These are phyloP conservation scores for Phytophthora macrochlamydospora DNA, from an alignment of 352 stramenopile genomes.

Conservation along the genomic window DNA sequence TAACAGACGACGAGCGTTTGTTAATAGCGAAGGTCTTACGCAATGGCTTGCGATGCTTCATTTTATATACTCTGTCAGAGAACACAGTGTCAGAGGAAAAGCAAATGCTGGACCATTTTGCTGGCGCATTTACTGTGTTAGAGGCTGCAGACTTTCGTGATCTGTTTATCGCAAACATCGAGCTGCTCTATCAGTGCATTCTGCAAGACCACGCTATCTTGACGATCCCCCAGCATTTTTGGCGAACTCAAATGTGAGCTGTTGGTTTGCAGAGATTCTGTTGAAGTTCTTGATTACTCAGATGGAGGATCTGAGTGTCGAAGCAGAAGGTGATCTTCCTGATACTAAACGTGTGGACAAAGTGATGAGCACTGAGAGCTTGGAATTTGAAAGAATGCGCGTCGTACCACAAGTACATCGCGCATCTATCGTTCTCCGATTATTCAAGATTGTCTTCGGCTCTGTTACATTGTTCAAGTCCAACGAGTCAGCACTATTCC, in stretches of 20 bases:
- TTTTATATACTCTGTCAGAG: constrained; percentile 91
- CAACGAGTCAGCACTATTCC: constrained; percentile 95
- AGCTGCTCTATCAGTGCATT: constrained; percentile 93
- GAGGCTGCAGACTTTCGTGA: constrained; percentile 95
- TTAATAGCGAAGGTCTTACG: constrained; percentile 95
- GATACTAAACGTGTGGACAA: constrained; percentile 82
- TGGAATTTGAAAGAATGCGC: constrained; percentile 86
- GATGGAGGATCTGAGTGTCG: constrained; percentile 91
- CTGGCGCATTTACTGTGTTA: constrained; percentile 95
- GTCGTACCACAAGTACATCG: constrained; percentile 69
- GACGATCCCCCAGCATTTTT: constrained; percentile 96
- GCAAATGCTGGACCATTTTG: constrained; percentile 97
- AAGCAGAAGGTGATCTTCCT: constrained; percentile 75
- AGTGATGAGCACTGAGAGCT: constrained; percentile 68
- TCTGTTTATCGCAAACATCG: constrained; percentile 89
- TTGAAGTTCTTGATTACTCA: constrained; percentile 95
- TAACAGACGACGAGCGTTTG: constrained; percentile 93
- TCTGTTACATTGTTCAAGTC: constrained; percentile 96
- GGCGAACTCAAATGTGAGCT: constrained; percentile 92
- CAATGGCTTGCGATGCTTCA: constrained; percentile 93
- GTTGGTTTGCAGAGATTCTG: constrained; percentile 95
- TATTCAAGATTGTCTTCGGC: constrained; percentile 97
- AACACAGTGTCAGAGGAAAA: constrained; percentile 91
- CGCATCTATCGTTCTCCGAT: constrained; percentile 87
- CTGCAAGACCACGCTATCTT: constrained; percentile 94